These are phyloP conservation scores for Ustilago curta DNA, from an alignment of 1,284 basidiomycete species.

Conservation along the genomic window DNA sequence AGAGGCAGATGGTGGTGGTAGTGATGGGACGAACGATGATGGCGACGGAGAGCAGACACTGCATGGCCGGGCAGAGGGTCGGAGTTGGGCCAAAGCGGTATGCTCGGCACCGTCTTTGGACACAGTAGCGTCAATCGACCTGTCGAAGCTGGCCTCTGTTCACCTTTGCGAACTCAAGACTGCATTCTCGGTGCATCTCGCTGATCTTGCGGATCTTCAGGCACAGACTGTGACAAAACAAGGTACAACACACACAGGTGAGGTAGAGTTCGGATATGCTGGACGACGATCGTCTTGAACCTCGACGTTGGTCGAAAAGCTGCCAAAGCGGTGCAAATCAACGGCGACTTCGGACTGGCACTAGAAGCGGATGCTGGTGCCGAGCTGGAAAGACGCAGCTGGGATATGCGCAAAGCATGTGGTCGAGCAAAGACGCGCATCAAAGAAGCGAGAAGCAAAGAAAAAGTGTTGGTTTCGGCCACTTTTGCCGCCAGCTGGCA, in stretches of 20 bases:
- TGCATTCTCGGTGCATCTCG: not conserved
- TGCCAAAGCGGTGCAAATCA: constrained; percentile 1
- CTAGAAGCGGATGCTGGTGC: not conserved
- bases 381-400: not conserved
- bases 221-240: not conserved
- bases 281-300: constrained; percentile 29
- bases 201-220: constrained; percentile 17
- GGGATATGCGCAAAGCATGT: constrained; percentile 27
- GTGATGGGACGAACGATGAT: constrained; percentile 1
- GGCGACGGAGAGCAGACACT: not conserved
- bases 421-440: constrained; percentile 21
- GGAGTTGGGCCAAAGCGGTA: constrained; percentile 6
- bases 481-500: constrained; percentile 14
- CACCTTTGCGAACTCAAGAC: not conserved
- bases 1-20: not conserved
- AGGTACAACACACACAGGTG: not conserved
- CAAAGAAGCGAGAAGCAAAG: constrained; percentile 4
- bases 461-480: constrained; percentile 31
- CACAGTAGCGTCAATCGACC: not conserved
- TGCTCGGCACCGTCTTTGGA: not conserved
- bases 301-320: not conserved
- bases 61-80: not conserved
- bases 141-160: not conserved
- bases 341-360: not conserved
- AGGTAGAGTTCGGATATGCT: constrained; percentile 30